Conservation (phyloP, 768 basidiomycete species). For the Tylopilus vinaceipallidus region DNA sequence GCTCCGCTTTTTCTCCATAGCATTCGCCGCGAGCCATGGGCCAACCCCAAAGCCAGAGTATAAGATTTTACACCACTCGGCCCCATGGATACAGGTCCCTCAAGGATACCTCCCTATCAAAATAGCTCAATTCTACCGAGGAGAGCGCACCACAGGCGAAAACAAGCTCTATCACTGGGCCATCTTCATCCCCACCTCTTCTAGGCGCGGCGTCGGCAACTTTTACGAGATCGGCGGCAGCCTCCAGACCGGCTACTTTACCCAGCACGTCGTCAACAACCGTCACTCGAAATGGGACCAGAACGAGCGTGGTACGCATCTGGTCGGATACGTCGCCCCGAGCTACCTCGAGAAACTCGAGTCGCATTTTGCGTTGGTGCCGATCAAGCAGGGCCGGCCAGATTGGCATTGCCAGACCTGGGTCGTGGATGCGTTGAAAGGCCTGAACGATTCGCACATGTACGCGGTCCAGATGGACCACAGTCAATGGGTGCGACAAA, state of each 20-base stretch:
- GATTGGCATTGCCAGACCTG: conserved; percentile 23
- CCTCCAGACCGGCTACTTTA: conserved; percentile 10
- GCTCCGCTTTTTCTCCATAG: neutral
- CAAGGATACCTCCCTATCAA: conserved; percentile 13
- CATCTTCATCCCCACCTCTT: conserved; percentile 23
- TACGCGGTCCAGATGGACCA: conserved; percentile 18
- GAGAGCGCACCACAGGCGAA: neutral
- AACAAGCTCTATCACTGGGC: conserved; percentile 14
- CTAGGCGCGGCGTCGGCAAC: conserved; percentile 18
- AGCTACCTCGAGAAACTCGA: conserved; percentile 2
- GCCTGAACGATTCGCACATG: conserved; percentile 11
- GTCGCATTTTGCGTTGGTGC: conserved; percentile 9
- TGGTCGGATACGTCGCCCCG: conserved; percentile 13
- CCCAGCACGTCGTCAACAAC: conserved; percentile 15
- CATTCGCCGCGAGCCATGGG: conserved; percentile 5
- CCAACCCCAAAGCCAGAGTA: conserved; percentile 5
- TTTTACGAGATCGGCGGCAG: conserved; percentile 17
- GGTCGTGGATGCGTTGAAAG: conserved; percentile 19
- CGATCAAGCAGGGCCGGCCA: conserved; percentile 9
- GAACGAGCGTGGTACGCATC: conserved; percentile 11
- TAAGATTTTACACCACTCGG: conserved; percentile 1
- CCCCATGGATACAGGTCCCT: conserved; percentile 10
- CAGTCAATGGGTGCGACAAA: conserved; percentile 9
- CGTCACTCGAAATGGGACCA: conserved; percentile 16
- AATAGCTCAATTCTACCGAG: conserved; percentile 15